Percentiles rank a stretch among this genome's conserved stretches.
Conservation (phyloP, 2,329 filamentous ascomycete species). For the Hansfordia pulvinata region DNA sequence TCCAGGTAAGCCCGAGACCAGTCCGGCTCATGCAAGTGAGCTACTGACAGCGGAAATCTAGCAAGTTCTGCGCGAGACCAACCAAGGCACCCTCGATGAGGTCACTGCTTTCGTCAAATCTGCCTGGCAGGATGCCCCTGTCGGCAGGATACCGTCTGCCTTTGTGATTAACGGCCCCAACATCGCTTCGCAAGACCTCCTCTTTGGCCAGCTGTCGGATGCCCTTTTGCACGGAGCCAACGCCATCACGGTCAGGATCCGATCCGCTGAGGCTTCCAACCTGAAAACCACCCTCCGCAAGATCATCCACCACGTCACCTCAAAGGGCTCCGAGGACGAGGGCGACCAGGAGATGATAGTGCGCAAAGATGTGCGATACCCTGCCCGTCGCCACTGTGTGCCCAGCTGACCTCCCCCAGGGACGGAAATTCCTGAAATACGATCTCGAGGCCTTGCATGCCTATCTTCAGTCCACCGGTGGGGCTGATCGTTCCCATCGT, state of each 20-base stretch:
- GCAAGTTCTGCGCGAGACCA: slow-evolving; percentile 44
- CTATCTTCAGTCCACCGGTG: slow-evolving; percentile 39
- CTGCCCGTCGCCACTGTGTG: slow-evolving; percentile 4
- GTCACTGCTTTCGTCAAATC: slow-evolving; percentile 41
- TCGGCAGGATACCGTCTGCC: slow-evolving; percentile 47
- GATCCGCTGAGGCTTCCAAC: slow-evolving; percentile 59
- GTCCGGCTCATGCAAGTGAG: slow-evolving; percentile 3
- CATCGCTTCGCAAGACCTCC: slow-evolving; percentile 58
- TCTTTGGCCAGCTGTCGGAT: slow-evolving; percentile 59
- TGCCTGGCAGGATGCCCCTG: slow-evolving; percentile 12
- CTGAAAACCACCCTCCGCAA: slow-evolving; percentile 61
- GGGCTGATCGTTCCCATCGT: too few relatives aligned
- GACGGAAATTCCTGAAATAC: slow-evolving; percentile 59
- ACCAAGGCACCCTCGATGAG: slow-evolving; percentile 43
- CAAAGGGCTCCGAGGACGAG: slow-evolving; percentile 31
- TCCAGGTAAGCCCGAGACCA: slow-evolving; percentile 35
- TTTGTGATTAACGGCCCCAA: slow-evolving; percentile 70
- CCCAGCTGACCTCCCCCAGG: slow-evolving; percentile 22
- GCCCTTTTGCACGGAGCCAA: slow-evolving; percentile 29
- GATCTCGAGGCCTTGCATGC: slow-evolving; percentile 59
- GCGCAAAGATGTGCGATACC: slow-evolving; percentile 30
- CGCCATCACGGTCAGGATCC: slow-evolving; percentile 50
- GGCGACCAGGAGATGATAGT: slow-evolving; percentile 35
- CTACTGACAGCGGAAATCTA: slow-evolving; percentile 13
- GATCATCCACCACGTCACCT: slow-evolving; percentile 54